Evolutionary conservation across 2,329 filamentous ascomycete species (phyloP).

Genomic region (Neofusicoccum kwambonambiense): DNA sequence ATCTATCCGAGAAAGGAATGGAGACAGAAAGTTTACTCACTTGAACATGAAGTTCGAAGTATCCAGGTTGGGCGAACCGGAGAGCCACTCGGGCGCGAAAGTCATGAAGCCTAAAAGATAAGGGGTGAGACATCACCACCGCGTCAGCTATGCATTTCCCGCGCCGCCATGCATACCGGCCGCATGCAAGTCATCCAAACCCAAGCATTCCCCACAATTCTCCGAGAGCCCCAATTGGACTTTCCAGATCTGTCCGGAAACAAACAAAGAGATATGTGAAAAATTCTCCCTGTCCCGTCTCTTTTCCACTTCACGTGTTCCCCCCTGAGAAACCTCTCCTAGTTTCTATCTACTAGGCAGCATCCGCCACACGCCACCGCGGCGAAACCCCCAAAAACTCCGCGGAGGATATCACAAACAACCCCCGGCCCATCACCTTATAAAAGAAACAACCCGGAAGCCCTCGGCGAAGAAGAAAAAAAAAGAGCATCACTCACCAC

Average conservation of each 20-base stretch:
- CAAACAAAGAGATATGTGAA: neutral
- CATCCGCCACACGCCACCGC: neutral
- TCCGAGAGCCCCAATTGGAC: conserved; percentile 21
- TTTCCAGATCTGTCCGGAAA: conserved; percentile 2
- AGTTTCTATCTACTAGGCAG: too few relatives aligned
- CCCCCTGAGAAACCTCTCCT: neutral
- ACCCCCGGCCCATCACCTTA: too few relatives aligned
- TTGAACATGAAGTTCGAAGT: conserved; percentile 61
- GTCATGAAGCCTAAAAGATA: conserved; percentile 57
- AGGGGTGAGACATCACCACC: conserved; percentile 28
- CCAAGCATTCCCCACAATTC: conserved; percentile 23
- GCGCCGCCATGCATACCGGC: conserved; percentile 19
- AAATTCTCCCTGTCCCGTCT: neutral
- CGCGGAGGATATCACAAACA: neutral
- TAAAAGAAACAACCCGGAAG: neutral
- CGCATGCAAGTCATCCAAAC: conserved; percentile 18
- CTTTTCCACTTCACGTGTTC: neutral
- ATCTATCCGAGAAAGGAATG: neutral
- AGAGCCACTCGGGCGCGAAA: conserved; percentile 65
- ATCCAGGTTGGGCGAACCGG: conserved; percentile 56
- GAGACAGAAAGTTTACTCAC: conserved; percentile 30
- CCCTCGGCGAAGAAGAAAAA: neutral
- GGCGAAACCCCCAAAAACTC: neutral
- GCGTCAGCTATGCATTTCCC: conserved; percentile 34
- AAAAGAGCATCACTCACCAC: conserved; percentile 38